A percentile compares a stretch with the other conserved stretches of the same genome.
These are phyloP conservation scores for Cadophora sp. DNA, from an alignment of 2,329 filamentous ascomycete genomes.

Conservation along the genomic window DNA sequence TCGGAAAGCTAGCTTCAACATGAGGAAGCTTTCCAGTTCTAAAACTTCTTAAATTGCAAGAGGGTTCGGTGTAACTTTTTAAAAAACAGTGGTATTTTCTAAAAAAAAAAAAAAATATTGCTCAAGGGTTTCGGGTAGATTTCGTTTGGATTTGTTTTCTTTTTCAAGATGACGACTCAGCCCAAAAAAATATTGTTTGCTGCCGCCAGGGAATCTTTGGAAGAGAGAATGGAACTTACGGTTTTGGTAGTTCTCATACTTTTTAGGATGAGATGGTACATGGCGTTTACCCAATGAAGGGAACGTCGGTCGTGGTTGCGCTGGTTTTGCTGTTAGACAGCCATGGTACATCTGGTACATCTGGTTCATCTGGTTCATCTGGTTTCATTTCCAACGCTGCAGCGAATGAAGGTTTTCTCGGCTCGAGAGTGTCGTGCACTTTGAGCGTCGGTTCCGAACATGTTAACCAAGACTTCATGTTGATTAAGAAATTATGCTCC, in stretches of 20 bases:
- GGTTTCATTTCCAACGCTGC: constrained; percentile 1
- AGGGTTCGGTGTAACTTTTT: too few species aligned
- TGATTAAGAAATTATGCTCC: not conserved
- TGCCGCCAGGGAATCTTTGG: not conserved
- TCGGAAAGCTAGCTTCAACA: too few species aligned
- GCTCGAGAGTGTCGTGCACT: not conserved
- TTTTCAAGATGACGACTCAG: too few species aligned
- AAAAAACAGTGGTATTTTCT: too few species aligned
- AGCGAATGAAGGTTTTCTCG: not conserved
- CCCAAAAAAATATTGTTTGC: too few species aligned
- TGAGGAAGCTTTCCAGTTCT: too few species aligned
- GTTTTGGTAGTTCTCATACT: too few species aligned
- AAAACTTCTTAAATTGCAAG: too few species aligned
- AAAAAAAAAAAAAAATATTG: too few species aligned
- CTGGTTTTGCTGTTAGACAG: not conserved
- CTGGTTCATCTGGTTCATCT: not conserved
- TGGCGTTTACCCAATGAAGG: not conserved
- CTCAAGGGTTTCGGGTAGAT: too few species aligned
- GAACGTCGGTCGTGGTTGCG: not conserved
- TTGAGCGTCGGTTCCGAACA: not conserved
- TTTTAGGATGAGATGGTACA: not conserved
- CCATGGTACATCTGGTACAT: not conserved
- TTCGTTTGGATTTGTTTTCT: too few species aligned
- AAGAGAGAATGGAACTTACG: too few species aligned
- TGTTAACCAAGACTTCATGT: not conserved